Base-by-base conservation (phyloP, 805 yeast genomes). In the Starmera quercuum region DNA sequence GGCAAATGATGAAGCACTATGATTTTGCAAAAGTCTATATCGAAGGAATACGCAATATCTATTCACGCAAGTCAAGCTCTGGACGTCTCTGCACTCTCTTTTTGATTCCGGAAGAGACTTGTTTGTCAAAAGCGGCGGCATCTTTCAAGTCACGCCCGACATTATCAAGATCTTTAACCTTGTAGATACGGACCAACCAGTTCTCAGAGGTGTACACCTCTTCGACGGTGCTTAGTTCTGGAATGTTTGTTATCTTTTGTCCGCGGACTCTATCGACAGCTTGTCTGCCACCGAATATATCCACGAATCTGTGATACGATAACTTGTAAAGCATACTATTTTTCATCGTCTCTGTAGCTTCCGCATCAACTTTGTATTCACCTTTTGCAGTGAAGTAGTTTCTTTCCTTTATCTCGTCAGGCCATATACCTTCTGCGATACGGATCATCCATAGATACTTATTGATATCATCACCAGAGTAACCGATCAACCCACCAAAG, bases 391-490 rank as follows among this genome's bases (percentile, higher is more conserved):
- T 83, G 71, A 88, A 92, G 63, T 65, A 92, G 44, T 78, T 73
- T 42, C 92, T 68, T 63, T 92, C 98, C 45, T 68, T 72, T 38
- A 92, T 78, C 54, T 92, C 97, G n/a, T 92, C 97, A 1, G 98
- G 99, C 99, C 99, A 92, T 39, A 92, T 85, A 35, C 98, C 98
- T 61, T 92, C 95, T n/a, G 96, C 75, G 46, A 92, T 92, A 59
- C 98, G 76, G 20, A 92, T 87, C 99, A 92, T 92, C 98, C 99
- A 94, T 53, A 92, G 61, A 63, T 87, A 92, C 63, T 92, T 92
- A 68, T 92, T 92, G 50, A 92, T 66, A 61, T 94, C 98, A 60
- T 92, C 98, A 39, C 98, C 97, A 14, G 92, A 79, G 64, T 74
- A 92, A 18, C 97, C 98, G 33, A 92, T 54, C 27, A 86, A 63